A percentile compares a stretch with the other conserved stretches of the same genome.
Evolutionary conservation across 345 rosid genomes (phyloP).

Genomic region (Camelina sativa): DNA sequence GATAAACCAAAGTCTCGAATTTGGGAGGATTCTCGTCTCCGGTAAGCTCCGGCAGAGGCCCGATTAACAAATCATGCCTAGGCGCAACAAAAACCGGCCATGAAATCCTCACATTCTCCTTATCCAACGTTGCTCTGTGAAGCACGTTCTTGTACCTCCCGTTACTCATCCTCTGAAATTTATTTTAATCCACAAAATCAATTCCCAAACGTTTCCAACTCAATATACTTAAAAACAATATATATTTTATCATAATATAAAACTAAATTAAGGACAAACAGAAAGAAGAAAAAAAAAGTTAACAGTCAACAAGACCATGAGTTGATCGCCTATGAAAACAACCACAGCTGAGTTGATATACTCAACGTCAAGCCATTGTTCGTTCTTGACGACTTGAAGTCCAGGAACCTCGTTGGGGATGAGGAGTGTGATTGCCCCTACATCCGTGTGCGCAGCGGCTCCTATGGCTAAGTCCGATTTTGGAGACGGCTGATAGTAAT

Average conservation of each 20-base stretch:
- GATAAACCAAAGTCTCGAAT: background rate
- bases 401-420: background rate
- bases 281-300: background rate
- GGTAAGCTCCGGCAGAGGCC: background rate
- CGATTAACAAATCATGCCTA: background rate
- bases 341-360: background rate
- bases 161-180: background rate
- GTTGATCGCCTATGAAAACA: background rate
- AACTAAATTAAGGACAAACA: background rate
- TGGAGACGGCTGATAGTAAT: background rate
- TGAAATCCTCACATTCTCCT: background rate
- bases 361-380: background rate
- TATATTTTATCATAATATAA: background rate
- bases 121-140: background rate
- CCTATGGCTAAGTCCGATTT: background rate
- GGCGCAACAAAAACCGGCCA: slow-evolving; percentile 1
- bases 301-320: background rate
- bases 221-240: background rate
- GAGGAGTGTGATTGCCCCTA: background rate
- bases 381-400: slow-evolving; percentile 3
- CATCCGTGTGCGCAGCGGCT: background rate
- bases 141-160: background rate
- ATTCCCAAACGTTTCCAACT: background rate
- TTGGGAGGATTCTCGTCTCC: slow-evolving; percentile 9
- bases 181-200: background rate